These are phyloP conservation scores for Botrytis cinerea DNA, from an alignment of 2,329 filamentous ascomycete genomes.

Conservation along the genomic window DNA sequence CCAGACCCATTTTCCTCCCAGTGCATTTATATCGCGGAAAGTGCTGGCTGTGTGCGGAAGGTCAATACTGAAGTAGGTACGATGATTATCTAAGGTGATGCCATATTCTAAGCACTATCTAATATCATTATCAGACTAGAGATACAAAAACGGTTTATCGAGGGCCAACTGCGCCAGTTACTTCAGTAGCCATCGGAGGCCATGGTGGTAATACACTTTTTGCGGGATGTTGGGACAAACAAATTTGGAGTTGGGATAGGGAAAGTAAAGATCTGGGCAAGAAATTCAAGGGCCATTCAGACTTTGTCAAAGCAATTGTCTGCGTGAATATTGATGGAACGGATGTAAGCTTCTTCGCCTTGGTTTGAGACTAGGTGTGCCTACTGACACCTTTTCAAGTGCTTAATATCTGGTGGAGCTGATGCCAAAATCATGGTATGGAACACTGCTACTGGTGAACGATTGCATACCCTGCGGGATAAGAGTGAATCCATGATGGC, in stretches of 20 bases:
- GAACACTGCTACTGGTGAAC: constrained; percentile 67
- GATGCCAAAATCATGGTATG: constrained; percentile 84
- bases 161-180: constrained; percentile 78
- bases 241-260: constrained; percentile 81
- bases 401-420: constrained; percentile 72
- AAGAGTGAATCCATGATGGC: constrained; percentile 70
- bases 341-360: constrained; percentile 45
- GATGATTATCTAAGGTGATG: constrained; percentile 8
- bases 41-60: constrained; percentile 75
- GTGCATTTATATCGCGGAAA: constrained; percentile 79
- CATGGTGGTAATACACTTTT: constrained; percentile 63
- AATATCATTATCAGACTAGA: constrained; percentile 42
- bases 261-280: constrained; percentile 55
- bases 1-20: constrained; percentile 63
- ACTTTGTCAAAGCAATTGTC: constrained; percentile 86
- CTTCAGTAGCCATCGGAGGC: constrained; percentile 69
- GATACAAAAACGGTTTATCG: constrained; percentile 57
- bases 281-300: constrained; percentile 74
- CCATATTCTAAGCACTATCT: constrained; percentile 2
- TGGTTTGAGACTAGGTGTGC: constrained; percentile 2
- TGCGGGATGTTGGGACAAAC: constrained; percentile 93
- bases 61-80: constrained; percentile 74
- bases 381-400: constrained; percentile 29
- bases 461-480: constrained; percentile 77
- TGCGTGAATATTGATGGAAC: constrained; percentile 61